Evolutionary conservation across 2,329 filamentous ascomycete genomes (phyloP).

Genomic region (Trichoderma koningii): DNA sequence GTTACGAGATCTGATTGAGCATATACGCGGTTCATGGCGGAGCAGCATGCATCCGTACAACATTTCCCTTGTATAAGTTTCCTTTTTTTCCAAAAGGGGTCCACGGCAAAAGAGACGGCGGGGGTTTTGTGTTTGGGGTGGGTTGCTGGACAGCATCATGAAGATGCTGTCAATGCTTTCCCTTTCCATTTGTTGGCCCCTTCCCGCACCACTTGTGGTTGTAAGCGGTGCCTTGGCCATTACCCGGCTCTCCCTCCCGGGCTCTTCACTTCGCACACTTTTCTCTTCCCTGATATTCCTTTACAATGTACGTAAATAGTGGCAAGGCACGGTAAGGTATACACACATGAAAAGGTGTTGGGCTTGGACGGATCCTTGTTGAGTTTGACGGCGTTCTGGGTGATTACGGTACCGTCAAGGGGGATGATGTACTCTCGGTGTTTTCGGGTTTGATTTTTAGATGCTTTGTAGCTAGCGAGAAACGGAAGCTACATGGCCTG

Average conservation of each 20-base stretch:
- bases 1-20: background rate
- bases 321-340: constrained; percentile 44
- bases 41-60: constrained; percentile 5
- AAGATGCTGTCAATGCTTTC: background rate
- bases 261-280: constrained; percentile 16
- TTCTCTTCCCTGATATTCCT: constrained; percentile 29
- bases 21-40: background rate
- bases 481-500: constrained; percentile 36
- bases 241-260: constrained; percentile 11
- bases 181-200: constrained; percentile 5
- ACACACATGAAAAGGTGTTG: constrained; percentile 53
- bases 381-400: constrained; percentile 37
- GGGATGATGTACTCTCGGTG: constrained; percentile 36
- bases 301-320: constrained; percentile 44
- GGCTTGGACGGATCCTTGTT: constrained; percentile 36
- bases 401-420: constrained; percentile 32
- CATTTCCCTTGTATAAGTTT: constrained; percentile 10
- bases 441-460: constrained; percentile 32
- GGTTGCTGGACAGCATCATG: constrained; percentile 10
- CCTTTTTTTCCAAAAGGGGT: background rate
- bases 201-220: constrained; percentile 18
- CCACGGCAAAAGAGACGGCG: constrained; percentile 3
- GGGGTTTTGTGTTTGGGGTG: background rate
- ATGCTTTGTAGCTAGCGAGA: constrained; percentile 34
- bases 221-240: constrained; percentile 24